These are phyloP conservation scores for Solanum hybrid DNA, from an alignment of 305 asterid species.

Conservation along the genomic window DNA sequence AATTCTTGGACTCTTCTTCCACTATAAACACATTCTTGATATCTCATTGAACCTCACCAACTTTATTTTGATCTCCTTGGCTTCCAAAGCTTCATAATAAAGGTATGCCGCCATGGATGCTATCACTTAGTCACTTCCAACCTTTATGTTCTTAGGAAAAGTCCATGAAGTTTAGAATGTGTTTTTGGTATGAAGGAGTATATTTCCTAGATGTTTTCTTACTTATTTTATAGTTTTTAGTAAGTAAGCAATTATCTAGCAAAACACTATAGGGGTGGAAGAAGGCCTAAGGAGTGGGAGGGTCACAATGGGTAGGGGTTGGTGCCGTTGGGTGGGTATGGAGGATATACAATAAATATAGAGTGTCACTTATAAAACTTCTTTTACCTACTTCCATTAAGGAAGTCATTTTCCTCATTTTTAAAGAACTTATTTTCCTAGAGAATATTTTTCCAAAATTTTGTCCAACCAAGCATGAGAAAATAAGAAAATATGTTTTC, in stretches of 20 bases:
- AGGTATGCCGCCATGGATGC: background rate
- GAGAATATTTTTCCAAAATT: background rate
- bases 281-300: background rate
- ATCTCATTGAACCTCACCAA: background rate
- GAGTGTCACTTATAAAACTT: background rate
- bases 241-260: background rate
- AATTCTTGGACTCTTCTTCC: background rate
- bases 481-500: background rate
- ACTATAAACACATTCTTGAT: background rate
- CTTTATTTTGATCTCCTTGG: background rate
- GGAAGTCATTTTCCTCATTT: background rate
- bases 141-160: background rate
- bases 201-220: background rate
- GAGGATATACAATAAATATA: background rate
- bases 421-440: background rate
- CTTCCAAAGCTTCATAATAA: background rate
- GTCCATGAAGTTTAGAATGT: background rate
- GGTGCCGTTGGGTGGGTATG: background rate
- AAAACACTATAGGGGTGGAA: background rate
- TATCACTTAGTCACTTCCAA: background rate
- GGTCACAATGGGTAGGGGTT: background rate
- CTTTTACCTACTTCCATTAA: background rate
- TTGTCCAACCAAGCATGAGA: background rate
- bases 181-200: background rate
- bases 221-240: background rate